A percentile compares a stretch with the other conserved stretches of the same genome.
These are phyloP conservation scores for Moniliophthora roreri DNA, from an alignment of 1,284 basidiomycete species.

Conservation along the genomic window DNA sequence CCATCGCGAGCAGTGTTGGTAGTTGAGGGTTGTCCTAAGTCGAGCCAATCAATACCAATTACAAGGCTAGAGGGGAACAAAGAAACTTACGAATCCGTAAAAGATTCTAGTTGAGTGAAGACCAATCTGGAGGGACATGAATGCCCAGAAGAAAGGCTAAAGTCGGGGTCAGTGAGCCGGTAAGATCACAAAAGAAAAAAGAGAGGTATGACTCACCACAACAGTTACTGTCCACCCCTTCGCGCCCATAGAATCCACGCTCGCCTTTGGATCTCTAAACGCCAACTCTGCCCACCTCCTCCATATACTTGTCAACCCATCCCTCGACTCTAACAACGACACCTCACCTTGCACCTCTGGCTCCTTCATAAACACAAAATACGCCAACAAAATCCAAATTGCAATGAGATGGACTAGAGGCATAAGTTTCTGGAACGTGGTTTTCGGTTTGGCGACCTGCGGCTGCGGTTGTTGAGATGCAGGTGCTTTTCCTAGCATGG, in stretches of 20 bases:
- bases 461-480: constrained; percentile 1
- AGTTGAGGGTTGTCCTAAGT: constrained; percentile 57
- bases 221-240: constrained; percentile 46
- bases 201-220: constrained; percentile 42
- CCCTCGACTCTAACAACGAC: not conserved
- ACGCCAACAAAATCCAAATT: constrained; percentile 63
- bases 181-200: too few species aligned
- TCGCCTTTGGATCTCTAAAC: constrained; percentile 22
- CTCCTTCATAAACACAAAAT: constrained; percentile 67
- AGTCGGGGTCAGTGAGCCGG: constrained; percentile 10
- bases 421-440: constrained; percentile 57
- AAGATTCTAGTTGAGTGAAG: constrained; percentile 72
- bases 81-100: constrained; percentile 56
- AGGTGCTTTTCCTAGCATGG: constrained; percentile 8
- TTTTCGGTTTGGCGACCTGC: constrained; percentile 29
- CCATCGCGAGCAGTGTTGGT: constrained; percentile 57
- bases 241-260: constrained; percentile 16
- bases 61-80: not conserved
- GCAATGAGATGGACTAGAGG: constrained; percentile 63
- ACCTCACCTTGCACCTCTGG: constrained; percentile 35
- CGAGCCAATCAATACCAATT: constrained; percentile 1
- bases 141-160: constrained; percentile 80
- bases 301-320: constrained; percentile 36
- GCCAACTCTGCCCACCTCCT: constrained; percentile 58
- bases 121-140: constrained; percentile 65